Percentiles rank a stretch among this genome's conserved stretches.
Evolutionary conservation across 2,329 filamentous ascomycete species (phyloP).

Genomic region (Remersonia thermophila): DNA sequence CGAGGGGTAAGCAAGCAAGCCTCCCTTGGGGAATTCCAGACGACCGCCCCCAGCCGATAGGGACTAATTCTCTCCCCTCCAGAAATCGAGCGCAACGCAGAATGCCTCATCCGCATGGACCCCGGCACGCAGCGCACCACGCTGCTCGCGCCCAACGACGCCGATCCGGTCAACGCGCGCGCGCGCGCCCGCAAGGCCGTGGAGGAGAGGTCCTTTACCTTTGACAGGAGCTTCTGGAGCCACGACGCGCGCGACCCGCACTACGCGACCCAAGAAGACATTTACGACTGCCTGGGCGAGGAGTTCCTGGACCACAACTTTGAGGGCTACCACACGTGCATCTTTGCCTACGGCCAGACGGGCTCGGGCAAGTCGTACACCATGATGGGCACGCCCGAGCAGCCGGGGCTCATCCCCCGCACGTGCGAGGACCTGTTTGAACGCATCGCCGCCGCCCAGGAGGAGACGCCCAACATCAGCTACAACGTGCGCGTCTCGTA

Average conservation of each 20-base stretch:
- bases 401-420: conserved; percentile 83
- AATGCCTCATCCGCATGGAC: conserved; percentile 88
- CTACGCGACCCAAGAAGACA: conserved; percentile 84
- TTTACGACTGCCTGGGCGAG: conserved; percentile 88
- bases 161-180: conserved; percentile 40
- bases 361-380: conserved; percentile 97
- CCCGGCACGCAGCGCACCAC: conserved; percentile 75
- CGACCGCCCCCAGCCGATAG: too few species aligned
- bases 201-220: conserved; percentile 86
- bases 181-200: conserved; percentile 59
- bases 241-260: conserved; percentile 67
- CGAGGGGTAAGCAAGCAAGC: conserved; percentile 63
- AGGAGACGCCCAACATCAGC: conserved; percentile 79
- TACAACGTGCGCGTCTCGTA: conserved; percentile 97
- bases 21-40: too few species aligned
- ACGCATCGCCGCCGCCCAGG: conserved; percentile 65
- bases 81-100: conserved; percentile 72
- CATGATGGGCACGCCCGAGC: conserved; percentile 81
- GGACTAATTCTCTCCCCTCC: too few species aligned
- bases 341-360: conserved; percentile 96
- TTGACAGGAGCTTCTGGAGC: conserved; percentile 98
- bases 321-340: conserved; percentile 97
- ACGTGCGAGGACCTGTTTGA: conserved; percentile 95
- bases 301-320: conserved; percentile 99
- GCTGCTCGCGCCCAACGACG: conserved; percentile 41